These are phyloP conservation scores for Silybum marianum DNA, from an alignment of 129 eudicot species.

Conservation along the genomic window DNA sequence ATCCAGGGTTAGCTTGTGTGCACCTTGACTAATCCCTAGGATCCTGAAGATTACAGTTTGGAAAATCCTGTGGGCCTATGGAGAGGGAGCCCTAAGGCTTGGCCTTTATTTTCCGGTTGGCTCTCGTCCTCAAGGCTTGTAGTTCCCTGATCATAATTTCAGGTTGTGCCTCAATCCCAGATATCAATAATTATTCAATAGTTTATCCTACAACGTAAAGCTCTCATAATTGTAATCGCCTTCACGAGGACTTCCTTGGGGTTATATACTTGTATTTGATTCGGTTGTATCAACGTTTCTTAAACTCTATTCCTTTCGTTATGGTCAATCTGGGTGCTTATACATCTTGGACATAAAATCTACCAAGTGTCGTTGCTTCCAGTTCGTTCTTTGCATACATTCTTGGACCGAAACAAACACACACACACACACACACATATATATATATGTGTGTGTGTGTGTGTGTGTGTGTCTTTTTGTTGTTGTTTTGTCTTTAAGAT, in stretches of 20 bases:
- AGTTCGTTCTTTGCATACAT: background rate
- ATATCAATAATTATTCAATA: background rate
- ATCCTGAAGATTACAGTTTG: background rate
- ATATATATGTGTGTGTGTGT: too few relatives aligned
- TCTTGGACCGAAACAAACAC: background rate
- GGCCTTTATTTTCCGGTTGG: background rate
- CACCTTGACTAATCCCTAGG: background rate
- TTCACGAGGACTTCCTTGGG: background rate
- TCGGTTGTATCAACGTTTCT: background rate
- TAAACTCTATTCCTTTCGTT: background rate
- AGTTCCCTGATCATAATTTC: background rate
- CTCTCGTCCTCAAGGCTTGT: too few relatives aligned
- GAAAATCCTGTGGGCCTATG: background rate
- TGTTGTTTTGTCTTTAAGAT: background rate
- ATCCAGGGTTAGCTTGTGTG: background rate
- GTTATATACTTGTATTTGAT: constrained; percentile 17
- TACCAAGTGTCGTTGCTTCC: background rate
- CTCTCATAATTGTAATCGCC: background rate
- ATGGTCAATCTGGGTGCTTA: background rate
- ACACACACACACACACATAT: too few relatives aligned
- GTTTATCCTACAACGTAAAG: constrained; percentile 2
- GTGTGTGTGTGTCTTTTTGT: too few relatives aligned
- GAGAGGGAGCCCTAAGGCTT: background rate
- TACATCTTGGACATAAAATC: constrained; percentile 1
- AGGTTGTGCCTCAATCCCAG: background rate